Conservation (phyloP, 495 filamentous ascomycete species). For the Neurospora intermedia region DNA sequence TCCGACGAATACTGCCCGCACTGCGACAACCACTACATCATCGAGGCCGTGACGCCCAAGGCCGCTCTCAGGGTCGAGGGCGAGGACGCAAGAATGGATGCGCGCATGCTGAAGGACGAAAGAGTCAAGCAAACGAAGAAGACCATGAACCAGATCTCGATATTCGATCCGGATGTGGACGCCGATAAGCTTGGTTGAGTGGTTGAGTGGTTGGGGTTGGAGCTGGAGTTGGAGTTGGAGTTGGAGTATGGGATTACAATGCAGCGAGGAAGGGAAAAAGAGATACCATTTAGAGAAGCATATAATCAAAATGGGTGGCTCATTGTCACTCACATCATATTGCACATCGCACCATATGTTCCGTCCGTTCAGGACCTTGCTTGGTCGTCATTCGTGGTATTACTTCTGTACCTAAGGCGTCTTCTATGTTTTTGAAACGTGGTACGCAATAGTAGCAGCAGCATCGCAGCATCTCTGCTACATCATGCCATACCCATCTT, state of each 20-base stretch:
- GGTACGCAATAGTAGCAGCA: neutral
- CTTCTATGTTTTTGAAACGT: neutral
- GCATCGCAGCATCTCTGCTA: neutral
- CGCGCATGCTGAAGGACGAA: constrained; percentile 89
- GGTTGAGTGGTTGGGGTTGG: neutral
- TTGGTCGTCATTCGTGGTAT: neutral
- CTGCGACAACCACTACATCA: constrained; percentile 95
- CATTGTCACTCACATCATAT: neutral
- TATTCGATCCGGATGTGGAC: constrained; percentile 58
- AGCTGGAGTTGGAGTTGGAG: neutral
- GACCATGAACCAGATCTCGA: constrained; percentile 34
- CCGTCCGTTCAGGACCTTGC: neutral
- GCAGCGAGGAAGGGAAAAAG: neutral
- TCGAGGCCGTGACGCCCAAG: constrained; percentile 78
- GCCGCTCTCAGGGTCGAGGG: constrained; percentile 74
- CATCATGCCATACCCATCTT: neutral
- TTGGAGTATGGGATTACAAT: neutral
- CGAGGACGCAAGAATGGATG: constrained; percentile 75
- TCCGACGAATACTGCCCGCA: constrained; percentile 99
- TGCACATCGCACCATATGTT: neutral
- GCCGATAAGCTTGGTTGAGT: constrained; percentile 64
- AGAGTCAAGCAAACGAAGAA: constrained; percentile 48
- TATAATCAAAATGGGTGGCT: neutral
- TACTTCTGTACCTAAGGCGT: neutral
- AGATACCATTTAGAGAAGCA: neutral